Evolutionary conservation across 2,329 filamentous ascomycete genomes (phyloP).

Genomic region (Fusarium clavum): DNA sequence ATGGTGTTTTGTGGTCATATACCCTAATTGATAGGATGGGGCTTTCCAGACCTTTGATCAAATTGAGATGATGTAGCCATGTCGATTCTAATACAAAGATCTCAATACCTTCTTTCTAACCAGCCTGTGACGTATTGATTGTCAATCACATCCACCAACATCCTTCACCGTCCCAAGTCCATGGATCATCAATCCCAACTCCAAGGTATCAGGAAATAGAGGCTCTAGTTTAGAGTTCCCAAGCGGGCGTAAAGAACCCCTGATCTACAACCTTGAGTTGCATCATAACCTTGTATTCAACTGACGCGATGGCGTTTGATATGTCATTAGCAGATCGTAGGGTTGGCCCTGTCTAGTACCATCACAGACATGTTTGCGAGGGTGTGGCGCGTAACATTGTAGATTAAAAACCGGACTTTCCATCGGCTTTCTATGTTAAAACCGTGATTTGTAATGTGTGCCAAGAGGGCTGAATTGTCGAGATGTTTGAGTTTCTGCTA

Average conservation of each 20-base stretch:
- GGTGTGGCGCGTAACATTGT: neutral
- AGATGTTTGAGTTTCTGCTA: neutral
- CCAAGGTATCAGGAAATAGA: neutral
- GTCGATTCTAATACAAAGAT: constrained; percentile 23
- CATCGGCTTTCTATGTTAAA: neutral
- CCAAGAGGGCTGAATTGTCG: constrained; percentile 4
- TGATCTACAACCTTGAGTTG: neutral
- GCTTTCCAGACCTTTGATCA: constrained; percentile 14
- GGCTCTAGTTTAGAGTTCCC: constrained; percentile 1
- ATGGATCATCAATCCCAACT: constrained; percentile 1
- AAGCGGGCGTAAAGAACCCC: neutral
- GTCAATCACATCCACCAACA: neutral
- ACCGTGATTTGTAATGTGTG: constrained; percentile 6
- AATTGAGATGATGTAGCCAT: constrained; percentile 36
- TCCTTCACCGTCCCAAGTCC: neutral
- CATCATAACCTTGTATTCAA: constrained; percentile 2
- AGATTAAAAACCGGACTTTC: neutral
- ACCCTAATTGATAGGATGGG: constrained; percentile 40
- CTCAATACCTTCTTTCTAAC: neutral
- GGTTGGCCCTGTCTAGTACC: constrained; percentile 3
- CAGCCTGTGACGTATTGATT: constrained; percentile 10
- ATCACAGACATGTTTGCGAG: neutral
- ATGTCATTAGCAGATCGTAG: neutral
- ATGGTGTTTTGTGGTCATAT: constrained; percentile 37
- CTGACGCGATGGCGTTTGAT: constrained; percentile 15